Evolutionary conservation across 257 asterid genomes (phyloP).

Genomic region (Plantago major): DNA sequence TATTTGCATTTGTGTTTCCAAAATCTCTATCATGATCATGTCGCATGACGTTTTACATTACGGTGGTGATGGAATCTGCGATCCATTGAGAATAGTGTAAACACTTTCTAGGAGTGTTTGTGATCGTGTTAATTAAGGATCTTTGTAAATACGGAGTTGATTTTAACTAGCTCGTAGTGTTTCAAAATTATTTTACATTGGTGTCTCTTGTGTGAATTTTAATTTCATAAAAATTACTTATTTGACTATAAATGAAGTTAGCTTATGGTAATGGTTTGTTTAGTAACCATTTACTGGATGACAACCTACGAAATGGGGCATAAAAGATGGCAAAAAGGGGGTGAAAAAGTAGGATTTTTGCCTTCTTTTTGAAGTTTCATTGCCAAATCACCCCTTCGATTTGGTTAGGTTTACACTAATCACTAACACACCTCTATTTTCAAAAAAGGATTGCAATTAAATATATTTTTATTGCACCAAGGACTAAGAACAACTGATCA

Average conservation of each 20-base stretch:
- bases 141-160: not conserved
- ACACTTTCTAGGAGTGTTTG: no score
- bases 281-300: not conserved
- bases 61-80: no score
- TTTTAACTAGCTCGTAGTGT: not conserved
- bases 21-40: no score
- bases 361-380: conserved; percentile 5
- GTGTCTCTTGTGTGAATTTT: not conserved
- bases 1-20: not conserved
- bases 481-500: no score
- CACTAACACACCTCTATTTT: no score
- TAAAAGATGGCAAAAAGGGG: not conserved
- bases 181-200: not conserved
- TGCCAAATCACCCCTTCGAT: not conserved
- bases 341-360: not conserved
- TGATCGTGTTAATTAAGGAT: not conserved
- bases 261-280: not conserved
- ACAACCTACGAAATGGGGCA: not conserved
- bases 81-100: no score
- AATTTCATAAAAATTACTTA: not conserved
- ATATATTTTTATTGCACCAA: no score
- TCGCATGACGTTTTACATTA: no score
- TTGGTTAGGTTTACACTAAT: no score
- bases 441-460: no score
- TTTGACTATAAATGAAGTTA: not conserved